Evolutionary conservation across 1,284 basidiomycete species (phyloP).

Genomic region (Ganoderma sinense): DNA sequence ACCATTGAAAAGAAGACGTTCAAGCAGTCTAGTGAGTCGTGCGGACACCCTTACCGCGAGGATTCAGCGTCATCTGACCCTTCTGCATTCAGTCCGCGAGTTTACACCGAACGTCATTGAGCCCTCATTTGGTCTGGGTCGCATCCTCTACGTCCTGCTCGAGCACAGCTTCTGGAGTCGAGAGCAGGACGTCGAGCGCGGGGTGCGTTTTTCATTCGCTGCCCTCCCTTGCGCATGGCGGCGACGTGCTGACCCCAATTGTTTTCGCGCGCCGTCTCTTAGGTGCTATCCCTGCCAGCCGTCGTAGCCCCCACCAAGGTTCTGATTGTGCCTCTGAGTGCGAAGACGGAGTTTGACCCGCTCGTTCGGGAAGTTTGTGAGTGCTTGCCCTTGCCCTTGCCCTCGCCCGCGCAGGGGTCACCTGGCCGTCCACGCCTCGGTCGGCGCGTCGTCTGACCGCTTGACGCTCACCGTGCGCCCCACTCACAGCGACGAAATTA

Average conservation of each 20-base stretch:
- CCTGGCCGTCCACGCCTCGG: constrained; percentile 17
- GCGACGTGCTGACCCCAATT: constrained; percentile 27
- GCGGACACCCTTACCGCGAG: constrained; percentile 17
- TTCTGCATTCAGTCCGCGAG: constrained; percentile 77
- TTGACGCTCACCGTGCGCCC: constrained; percentile 18
- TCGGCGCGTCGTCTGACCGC: constrained; percentile 14
- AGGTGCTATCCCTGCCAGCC: constrained; percentile 92
- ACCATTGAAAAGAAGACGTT: constrained; percentile 88
- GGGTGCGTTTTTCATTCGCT: constrained; percentile 60
- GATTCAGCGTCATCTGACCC: constrained; percentile 40
- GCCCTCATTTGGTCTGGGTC: constrained; percentile 97
- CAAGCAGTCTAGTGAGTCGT: constrained; percentile 83
- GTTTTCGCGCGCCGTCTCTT: constrained; percentile 24
- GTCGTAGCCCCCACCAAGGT: constrained; percentile 97
- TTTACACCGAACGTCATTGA: constrained; percentile 98
- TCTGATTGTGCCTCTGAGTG: constrained; percentile 94
- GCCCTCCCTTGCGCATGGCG: constrained; percentile 32
- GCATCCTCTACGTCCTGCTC: constrained; percentile 93
- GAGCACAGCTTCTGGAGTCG: constrained; percentile 98
- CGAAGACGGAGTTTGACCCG: constrained; percentile 86
- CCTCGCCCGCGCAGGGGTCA: constrained; percentile 17
- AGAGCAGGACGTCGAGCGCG: constrained; percentile 89
- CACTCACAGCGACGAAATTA: constrained; percentile 77
- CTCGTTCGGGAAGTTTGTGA: constrained; percentile 90
- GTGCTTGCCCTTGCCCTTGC: constrained; percentile 45